Evolutionary conservation across 441 rosid genomes (phyloP), one percentile per base, ranked within the genome.

Genomic region (Viola pubescens): DNA sequence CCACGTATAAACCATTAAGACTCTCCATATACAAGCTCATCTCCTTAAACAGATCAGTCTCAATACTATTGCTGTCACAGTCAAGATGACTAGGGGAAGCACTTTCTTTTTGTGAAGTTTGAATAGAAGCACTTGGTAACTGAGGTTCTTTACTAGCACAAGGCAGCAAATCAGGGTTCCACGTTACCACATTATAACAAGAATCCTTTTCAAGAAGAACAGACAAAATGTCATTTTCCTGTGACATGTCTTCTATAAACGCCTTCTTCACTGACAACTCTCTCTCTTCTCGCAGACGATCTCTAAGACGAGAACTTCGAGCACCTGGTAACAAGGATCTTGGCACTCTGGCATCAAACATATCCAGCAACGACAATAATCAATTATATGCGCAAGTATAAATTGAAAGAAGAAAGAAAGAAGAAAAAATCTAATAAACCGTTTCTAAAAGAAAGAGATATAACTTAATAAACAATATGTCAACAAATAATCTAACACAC

Each of bases 271-370:
- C 96, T 52, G 87, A 81, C 67, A 83, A 65, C 79, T 95, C 99
- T 67, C 97, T 82, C 65, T 86, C 96, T 77, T 89, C 98, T 78
- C 81, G 89, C 56, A 71, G 84, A 57, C 97, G 95, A 71, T 91
- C 97, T 78, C 95, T 89, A 57, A 87, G 78, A 42, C 98, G 89
- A 73, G 99, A 95, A 83, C 86, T 85, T 60, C 98, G 92, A 64
- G 87, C 94, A 63, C 98, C 99, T 48, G 97, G 97, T 55, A 91
- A 77, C 63, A 95, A 67, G 70, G 95, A 84, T 65, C 90, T 85
- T 52, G 99, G 99, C 75, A 95, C 89, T 73, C 99, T 95, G 89
- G 61, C 62, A 75, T 64, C 48, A 69, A 58, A 73, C 50, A 49
- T 67, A 67, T 75, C 47, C 54, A 46, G n/a, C 54, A 63, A 55